Evolutionary conservation across 768 basidiomycete genomes (phyloP).

Genomic region (Cystobasidiopsis lactophilus): DNA sequence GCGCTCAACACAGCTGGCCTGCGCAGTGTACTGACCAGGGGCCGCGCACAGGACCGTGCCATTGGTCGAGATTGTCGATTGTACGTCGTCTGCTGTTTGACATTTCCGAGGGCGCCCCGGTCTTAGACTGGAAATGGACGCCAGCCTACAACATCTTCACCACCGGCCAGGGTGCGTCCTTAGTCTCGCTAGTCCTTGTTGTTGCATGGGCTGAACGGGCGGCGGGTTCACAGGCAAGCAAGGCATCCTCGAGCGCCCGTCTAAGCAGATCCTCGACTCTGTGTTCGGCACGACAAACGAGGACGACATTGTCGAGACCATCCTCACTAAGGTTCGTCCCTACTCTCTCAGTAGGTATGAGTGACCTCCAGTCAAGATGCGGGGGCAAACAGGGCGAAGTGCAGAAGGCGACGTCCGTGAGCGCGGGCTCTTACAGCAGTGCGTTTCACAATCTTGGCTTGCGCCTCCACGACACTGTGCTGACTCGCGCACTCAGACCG

Average conservation of each 20-base stretch:
- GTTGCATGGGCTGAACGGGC: background rate
- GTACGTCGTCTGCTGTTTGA: background rate
- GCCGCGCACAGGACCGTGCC: background rate
- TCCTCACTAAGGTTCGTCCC: background rate
- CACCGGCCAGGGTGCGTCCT: background rate
- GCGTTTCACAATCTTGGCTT: background rate
- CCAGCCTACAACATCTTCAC: background rate
- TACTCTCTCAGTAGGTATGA: background rate
- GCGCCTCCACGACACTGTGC: background rate
- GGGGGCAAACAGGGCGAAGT: background rate
- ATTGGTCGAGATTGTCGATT: conserved; percentile 10
- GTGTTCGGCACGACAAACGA: background rate
- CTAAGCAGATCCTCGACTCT: background rate
- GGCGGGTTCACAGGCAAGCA: background rate
- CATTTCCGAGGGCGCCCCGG: background rate
- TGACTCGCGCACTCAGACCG: background rate
- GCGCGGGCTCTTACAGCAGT: background rate
- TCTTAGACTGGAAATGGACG: too few species aligned
- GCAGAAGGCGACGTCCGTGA: background rate
- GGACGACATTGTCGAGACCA: background rate
- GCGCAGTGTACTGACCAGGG: background rate
- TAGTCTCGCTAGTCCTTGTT: background rate
- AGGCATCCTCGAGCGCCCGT: conserved; percentile 4
- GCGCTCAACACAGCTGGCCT: background rate
- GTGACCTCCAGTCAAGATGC: background rate